Conservation (phyloP, 2,329 filamentous ascomycete species). For the Neurospora sp. region DNA sequence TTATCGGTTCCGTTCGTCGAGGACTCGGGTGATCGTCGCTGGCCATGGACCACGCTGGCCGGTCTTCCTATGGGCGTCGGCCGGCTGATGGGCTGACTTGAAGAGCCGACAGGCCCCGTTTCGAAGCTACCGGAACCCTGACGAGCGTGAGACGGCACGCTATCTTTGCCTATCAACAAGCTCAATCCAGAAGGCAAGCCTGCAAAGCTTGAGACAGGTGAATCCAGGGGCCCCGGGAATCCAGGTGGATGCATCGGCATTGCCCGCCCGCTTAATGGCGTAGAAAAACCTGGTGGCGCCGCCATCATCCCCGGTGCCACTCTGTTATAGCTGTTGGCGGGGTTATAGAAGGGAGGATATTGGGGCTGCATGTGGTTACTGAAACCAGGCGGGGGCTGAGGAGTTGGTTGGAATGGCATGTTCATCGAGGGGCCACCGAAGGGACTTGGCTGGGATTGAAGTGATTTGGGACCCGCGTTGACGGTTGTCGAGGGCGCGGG, state of each 20-base stretch:
- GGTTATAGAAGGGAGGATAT: conserved; percentile 33
- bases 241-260: conserved; percentile 41
- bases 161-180: conserved; percentile 23
- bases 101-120: conserved; percentile 32
- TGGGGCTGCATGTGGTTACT: conserved; percentile 49
- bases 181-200: conserved; percentile 31
- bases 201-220: conserved; percentile 28
- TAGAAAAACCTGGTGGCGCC: conserved; percentile 42
- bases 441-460: conserved; percentile 30
- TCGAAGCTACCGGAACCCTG: conserved; percentile 67
- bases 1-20: conserved; percentile 34
- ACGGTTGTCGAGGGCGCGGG: conserved; percentile 44
- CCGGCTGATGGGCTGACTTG: conserved; percentile 60
- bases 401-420: conserved; percentile 43
- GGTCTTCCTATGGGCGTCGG: conserved; percentile 85
- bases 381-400: conserved; percentile 34
- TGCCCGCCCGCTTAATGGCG: conserved; percentile 30
- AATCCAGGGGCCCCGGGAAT: conserved; percentile 36
- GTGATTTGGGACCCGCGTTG: conserved; percentile 49
- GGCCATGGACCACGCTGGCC: conserved; percentile 56
- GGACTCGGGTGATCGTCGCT: conserved; percentile 24
- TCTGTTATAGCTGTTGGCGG: conserved; percentile 18
- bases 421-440: conserved; percentile 48
- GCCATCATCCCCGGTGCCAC: conserved; percentile 37
- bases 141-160: conserved; percentile 54